Base-by-base conservation (phyloP, 2,329 filamentous ascomycete species). In the Pseudogymnoascus sp. region DNA sequence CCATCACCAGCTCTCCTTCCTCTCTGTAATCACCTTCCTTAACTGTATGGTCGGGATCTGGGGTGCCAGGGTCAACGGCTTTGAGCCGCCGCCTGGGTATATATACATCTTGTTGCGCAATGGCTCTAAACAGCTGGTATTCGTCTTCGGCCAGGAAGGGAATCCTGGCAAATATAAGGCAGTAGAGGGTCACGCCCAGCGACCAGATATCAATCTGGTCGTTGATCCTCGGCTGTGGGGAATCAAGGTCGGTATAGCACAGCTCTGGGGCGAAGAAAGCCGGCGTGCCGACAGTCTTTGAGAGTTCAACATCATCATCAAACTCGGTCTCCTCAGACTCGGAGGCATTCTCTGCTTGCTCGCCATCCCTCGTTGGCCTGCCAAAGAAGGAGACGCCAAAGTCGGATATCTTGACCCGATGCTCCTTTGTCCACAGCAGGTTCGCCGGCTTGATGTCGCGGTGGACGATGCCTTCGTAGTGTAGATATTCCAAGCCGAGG, bases 301-400 rank as follows among this genome's bases (percentile, higher is more conserved):
- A 93, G n/a, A 99, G 80, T 74, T 97, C 95, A 65, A 96, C 86
- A 66, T 96, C 93, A 73, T 97, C 91, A 69, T 97, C 93, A 64
- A 96, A 86, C 71, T 96, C 91, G 42, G 86, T 86, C 10, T 90
- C 89, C 74, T 97, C 93, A 0, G 88, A 90, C 72, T 96, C 90
- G 3, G 88, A 88, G 16, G 79, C 86, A 65, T 78, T 87, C 64
- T 92, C 88, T 64, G 91, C 88, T 38, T 86, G 83, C 70, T 96
- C 91, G 62, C 89, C 90, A 56, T 96, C 91, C 40, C 90, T 84
- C 64, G 93, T 89, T 1, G 91, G 91, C 61, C 91, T 86, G 29
- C 95, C 95, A 66, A 99, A 91, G 75, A 97, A 99, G 1, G 95
- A 99, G 1, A 99, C 95, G 33, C 95, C 95, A 78, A 99, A 99